These are phyloP conservation scores for Pyracantha coccinea DNA, from an alignment of 331 rosid species.

Conservation along the genomic window DNA sequence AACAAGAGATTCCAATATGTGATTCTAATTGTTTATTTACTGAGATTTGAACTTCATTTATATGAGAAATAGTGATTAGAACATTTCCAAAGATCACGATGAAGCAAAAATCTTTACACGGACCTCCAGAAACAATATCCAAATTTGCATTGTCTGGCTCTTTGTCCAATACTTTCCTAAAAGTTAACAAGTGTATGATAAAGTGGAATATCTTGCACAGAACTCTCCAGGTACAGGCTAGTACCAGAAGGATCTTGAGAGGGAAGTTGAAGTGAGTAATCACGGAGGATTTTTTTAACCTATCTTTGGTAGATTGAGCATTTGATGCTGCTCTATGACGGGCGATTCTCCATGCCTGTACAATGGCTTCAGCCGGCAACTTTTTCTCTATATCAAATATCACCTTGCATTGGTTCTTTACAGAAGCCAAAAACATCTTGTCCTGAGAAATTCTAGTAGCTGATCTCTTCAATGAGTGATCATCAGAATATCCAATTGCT, in stretches of 20 bases:
- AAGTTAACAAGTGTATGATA: conserved; percentile 18
- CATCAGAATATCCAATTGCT: conserved; percentile 52
- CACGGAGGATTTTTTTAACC: conserved; percentile 8
- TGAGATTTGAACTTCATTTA: conserved; percentile 41
- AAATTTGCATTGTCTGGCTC: conserved; percentile 33
- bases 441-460: conserved; percentile 35
- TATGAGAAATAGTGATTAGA: conserved; percentile 35
- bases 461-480: conserved; percentile 35
- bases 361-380: conserved; percentile 68
- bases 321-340: conserved; percentile 62
- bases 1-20: conserved; percentile 37
- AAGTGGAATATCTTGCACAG: conserved; percentile 24
- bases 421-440: conserved; percentile 35
- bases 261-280: conserved; percentile 21
- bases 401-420: conserved; percentile 48
- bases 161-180: conserved; percentile 19
- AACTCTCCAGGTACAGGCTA: conserved; percentile 40
- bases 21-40: conserved; percentile 43
- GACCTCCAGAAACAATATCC: conserved; percentile 26
- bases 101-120: conserved; percentile 33
- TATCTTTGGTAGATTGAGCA: conserved; percentile 22
- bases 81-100: conserved; percentile 57
- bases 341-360: conserved; percentile 73
- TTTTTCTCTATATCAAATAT: conserved; percentile 60
- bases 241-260: conserved; percentile 24